Conservation (phyloP, 1,284 basidiomycete genomes). For the Trichosporon ovoides region DNA sequence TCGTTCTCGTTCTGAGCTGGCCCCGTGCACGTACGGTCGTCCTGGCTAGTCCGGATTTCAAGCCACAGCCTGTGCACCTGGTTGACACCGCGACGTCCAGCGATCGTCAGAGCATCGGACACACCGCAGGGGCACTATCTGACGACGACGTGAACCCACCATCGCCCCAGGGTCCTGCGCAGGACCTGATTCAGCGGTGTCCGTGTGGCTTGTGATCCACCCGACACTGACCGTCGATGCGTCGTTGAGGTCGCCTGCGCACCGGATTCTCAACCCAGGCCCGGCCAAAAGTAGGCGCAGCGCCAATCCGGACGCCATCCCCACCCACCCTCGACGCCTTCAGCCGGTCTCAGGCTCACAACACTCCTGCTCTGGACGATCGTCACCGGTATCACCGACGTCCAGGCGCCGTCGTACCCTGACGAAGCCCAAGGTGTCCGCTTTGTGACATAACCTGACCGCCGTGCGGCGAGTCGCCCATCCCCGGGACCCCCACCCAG, state of each 20-base stretch:
- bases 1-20: not conserved
- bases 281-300: too few species aligned
- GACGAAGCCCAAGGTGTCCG: not conserved
- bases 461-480: too few species aligned
- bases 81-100: too few species aligned
- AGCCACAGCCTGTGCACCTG: too few species aligned
- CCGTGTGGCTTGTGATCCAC: slow-evolving; percentile 5
- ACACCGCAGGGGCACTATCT: too few species aligned
- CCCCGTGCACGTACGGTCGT: not conserved
- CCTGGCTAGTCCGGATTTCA: too few species aligned
- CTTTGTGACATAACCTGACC: not conserved
- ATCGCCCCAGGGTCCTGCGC: not conserved
- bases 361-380: not conserved
- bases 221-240: not conserved
- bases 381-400: not conserved
- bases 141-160: not conserved
- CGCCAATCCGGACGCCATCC: not conserved
- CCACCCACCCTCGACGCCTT: not conserved
- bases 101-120: too few species aligned
- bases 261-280: too few species aligned
- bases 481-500: not conserved
- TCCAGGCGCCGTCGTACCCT: not conserved
- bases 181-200: slow-evolving; percentile 3
- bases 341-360: not conserved
- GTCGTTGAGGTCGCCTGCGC: not conserved